phyloP scores from a whole-genome alignment of 2,329 filamentous ascomycete species.

The Cryoendolithus antarcticus region DNA sequence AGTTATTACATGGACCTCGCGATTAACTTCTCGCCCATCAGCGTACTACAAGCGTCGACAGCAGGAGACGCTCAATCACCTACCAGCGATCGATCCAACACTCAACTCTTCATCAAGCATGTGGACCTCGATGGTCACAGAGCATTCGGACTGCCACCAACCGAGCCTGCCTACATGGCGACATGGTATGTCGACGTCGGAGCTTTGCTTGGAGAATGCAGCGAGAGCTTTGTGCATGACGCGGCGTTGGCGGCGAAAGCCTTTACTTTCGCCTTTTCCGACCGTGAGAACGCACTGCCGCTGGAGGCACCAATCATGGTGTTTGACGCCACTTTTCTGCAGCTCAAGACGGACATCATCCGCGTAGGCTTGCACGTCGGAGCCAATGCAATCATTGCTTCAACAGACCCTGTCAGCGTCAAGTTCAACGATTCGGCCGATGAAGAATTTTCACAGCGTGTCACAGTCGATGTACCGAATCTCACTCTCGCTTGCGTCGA shows the following conservation, averaged over 20 bases:
- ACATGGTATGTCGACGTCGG: constrained; percentile 88
- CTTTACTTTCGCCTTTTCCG: constrained; percentile 77
- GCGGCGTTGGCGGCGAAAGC: constrained; percentile 55
- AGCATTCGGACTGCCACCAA: constrained; percentile 78
- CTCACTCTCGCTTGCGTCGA: constrained; percentile 71
- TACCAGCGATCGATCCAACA: constrained; percentile 39
- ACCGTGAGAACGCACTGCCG: constrained; percentile 82
- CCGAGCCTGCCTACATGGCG: constrained; percentile 86
- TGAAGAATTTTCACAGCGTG: constrained; percentile 66
- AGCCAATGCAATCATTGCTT: constrained; percentile 64
- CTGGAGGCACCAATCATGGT: constrained; percentile 57
- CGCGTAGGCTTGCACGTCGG: constrained; percentile 71
- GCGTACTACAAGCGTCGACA: constrained; percentile 50
- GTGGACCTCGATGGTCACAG: constrained; percentile 72
- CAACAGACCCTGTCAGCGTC: constrained; percentile 54
- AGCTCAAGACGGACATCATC: constrained; percentile 57
- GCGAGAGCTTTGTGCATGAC: constrained; percentile 60
- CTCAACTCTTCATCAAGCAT: constrained; percentile 78
- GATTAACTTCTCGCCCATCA: constrained; percentile 63
- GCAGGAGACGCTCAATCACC: constrained; percentile 40
- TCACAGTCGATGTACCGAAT: constrained; percentile 60
- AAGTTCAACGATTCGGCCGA: constrained; percentile 82
- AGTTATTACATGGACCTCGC: constrained; percentile 98
- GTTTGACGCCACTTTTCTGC: constrained; percentile 78
- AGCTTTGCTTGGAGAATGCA: constrained; percentile 71